These are phyloP conservation scores for Fraxinus sp. DNA, from an alignment of 305 asterid genomes.

Conservation along the genomic window DNA sequence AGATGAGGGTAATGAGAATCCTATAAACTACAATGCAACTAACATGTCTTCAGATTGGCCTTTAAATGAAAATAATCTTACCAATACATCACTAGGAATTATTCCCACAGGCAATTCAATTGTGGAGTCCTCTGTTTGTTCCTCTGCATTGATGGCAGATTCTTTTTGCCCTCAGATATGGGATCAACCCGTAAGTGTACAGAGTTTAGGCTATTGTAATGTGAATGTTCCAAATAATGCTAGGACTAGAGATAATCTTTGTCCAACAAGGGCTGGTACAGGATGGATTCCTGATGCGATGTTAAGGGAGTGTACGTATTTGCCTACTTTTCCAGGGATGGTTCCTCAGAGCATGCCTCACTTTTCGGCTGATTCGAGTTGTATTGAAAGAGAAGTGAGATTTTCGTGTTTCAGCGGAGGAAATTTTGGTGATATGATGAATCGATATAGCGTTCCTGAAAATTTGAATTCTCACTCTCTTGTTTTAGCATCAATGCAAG, in stretches of 20 bases:
- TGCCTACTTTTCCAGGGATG: constrained; percentile 53
- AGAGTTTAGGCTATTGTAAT: constrained; percentile 49
- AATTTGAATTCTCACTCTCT: constrained; percentile 42
- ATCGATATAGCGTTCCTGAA: constrained; percentile 43
- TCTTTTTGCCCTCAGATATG: constrained; percentile 53
- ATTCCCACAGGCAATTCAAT: constrained; percentile 38
- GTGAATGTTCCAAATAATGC: constrained; percentile 39
- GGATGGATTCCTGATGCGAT: constrained; percentile 49
- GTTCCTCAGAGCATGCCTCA: constrained; percentile 63
- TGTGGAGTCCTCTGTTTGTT: constrained; percentile 41
- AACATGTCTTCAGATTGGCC: constrained; percentile 59
- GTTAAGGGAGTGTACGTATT: constrained; percentile 56
- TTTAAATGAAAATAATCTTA: constrained; percentile 37
- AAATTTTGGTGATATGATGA: constrained; percentile 55
- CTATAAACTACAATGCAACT: constrained; percentile 43
- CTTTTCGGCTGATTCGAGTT: constrained; percentile 77
- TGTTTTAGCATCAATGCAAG: constrained; percentile 43
- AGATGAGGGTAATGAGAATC: constrained; percentile 43
- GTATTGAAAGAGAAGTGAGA: constrained; percentile 85
- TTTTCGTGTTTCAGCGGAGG: constrained; percentile 83
- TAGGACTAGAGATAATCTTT: constrained; percentile 30
- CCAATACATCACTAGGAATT: constrained; percentile 44
- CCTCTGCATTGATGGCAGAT: constrained; percentile 41
- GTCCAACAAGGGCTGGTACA: constrained; percentile 35
- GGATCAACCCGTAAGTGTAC: constrained; percentile 51